Base-by-base conservation (phyloP, 306 rosid species). In the Begonia masoniana region DNA sequence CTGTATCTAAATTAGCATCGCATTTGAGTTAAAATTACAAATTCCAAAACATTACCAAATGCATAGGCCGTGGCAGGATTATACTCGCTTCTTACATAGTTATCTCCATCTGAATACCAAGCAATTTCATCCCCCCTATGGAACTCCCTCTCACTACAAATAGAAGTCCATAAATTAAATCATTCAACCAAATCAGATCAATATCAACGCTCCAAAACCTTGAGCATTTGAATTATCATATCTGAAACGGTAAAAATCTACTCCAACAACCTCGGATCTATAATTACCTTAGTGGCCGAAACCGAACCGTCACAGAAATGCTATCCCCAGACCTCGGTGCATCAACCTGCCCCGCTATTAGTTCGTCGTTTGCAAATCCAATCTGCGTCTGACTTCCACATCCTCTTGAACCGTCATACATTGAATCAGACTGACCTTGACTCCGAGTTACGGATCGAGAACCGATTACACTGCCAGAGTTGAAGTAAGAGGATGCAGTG, bases 221-320 rank as follows among this genome's bases (percentile, higher is more conserved):
- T 51, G 61, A 54, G 36, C 15, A 41, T 56, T 9, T 59, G 88
- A 95, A 31, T 31, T 31, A 31, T 5, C 9, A 31, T 31, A 31
- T 31, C 39, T 5, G 1, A 31, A 31, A 7, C 39, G 39, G 39
- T 6, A 31, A 31, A 31, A 7, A 92, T 87, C 96, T 65, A 83
- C 72, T 68, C 66, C 68, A 63, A 47, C 31, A 43, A 41, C 10
- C 62, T 47, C 80, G 81, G 96, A 92, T 87, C 96, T 74, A 75
- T 50, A 68, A 61, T 71, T 84, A 92, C 96, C 99, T 92, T 78
- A 92, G 57, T 9, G 99, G 96, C 57, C 99, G 75, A 63, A 92
- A 92, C 74, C 99, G 89, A 83, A 92, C 84, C 75, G 99, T 92
- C 59, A 92, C 99, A 23, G 95, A 87, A 62, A 92, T 92, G 72